Percentiles rank a stretch among this genome's conserved stretches.
phyloP scores from a whole-genome alignment of 495 filamentous ascomycete species.

The Xylaria nigripes region DNA sequence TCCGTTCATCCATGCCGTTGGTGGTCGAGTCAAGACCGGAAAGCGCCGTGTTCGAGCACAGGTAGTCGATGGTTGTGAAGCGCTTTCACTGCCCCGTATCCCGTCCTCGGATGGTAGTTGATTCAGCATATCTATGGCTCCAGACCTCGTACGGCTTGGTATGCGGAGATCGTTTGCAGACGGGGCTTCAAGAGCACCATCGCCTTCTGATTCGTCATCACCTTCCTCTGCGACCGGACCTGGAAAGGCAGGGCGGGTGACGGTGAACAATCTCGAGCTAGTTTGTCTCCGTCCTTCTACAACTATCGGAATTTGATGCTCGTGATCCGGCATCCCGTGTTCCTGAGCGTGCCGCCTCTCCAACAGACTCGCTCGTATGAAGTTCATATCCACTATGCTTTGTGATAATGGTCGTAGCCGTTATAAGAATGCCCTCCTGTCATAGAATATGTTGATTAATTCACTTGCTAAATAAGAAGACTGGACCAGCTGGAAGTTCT shows the following conservation, averaged over 20 bases:
- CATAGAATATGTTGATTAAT: not conserved
- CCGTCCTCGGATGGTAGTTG: not conserved
- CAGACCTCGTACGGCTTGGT: slow-evolving; percentile 19
- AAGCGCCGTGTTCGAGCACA: slow-evolving; percentile 1
- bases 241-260: slow-evolving; percentile 25
- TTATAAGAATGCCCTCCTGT: not conserved
- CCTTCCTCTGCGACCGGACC: slow-evolving; percentile 28
- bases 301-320: slow-evolving; percentile 1
- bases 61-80: not conserved
- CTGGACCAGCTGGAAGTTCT: not conserved
- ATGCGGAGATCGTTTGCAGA: slow-evolving; percentile 33
- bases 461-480: not conserved
- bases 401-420: not conserved
- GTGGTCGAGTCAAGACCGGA: slow-evolving; percentile 11
- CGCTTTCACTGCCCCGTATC: not conserved
- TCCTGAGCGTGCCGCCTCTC: slow-evolving; percentile 10
- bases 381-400: slow-evolving; percentile 13
- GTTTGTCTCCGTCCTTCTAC: slow-evolving; percentile 11
- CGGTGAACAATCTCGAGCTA: slow-evolving; percentile 12
- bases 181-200: slow-evolving; percentile 37
- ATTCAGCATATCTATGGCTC: not conserved
- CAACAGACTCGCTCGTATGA: slow-evolving; percentile 13
- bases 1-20: slow-evolving; percentile 5
- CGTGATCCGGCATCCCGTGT: slow-evolving; percentile 2
- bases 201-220: slow-evolving; percentile 15